Conservation (phyloP, 208 protist species). For the Crithidia expoeki region DNA sequence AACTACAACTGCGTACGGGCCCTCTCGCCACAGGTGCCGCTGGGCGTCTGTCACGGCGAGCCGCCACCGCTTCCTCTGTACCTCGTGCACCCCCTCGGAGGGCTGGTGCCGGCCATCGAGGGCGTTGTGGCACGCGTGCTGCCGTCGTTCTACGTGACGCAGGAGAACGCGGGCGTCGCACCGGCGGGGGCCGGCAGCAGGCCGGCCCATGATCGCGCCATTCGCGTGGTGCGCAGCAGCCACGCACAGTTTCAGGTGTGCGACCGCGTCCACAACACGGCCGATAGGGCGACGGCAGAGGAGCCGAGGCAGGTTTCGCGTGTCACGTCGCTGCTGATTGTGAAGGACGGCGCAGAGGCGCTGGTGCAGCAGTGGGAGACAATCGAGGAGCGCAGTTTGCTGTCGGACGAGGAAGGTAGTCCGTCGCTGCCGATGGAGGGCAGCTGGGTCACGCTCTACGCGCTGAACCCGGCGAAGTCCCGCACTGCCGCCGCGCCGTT, state of each 20-base stretch:
- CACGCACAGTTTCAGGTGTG: conserved; percentile 48
- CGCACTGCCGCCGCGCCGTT: conserved; percentile 64
- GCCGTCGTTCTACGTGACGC: conserved; percentile 68
- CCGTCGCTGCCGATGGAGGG: conserved; percentile 59
- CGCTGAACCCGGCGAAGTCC: conserved; percentile 62
- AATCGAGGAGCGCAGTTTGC: conserved; percentile 27
- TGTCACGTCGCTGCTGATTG: conserved; percentile 61
- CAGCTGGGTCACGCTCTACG: conserved; percentile 54
- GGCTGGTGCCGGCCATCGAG: conserved; percentile 73
- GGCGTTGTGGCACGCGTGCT: conserved; percentile 73
- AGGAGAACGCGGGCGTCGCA: conserved; percentile 1
- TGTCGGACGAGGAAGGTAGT: conserved; percentile 24
- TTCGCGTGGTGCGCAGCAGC: conserved; percentile 44
- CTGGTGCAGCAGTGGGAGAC: conserved; percentile 80
- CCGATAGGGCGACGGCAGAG: background rate
- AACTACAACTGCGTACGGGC: conserved; percentile 85
- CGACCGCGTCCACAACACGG: conserved; percentile 20
- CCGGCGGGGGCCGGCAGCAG: conserved; percentile 16
- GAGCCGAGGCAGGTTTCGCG: conserved; percentile 34
- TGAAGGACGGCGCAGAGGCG: conserved; percentile 51
- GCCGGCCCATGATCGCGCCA: conserved; percentile 6
- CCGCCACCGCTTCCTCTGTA: conserved; percentile 50
- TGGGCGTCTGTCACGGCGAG: conserved; percentile 61
- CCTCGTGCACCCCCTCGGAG: conserved; percentile 65
- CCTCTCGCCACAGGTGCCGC: conserved; percentile 35